Percentiles rank a stretch among this genome's conserved stretches.
These are phyloP conservation scores for Purshia tridentata DNA, from an alignment of 306 rosid genomes.

Conservation along the genomic window DNA sequence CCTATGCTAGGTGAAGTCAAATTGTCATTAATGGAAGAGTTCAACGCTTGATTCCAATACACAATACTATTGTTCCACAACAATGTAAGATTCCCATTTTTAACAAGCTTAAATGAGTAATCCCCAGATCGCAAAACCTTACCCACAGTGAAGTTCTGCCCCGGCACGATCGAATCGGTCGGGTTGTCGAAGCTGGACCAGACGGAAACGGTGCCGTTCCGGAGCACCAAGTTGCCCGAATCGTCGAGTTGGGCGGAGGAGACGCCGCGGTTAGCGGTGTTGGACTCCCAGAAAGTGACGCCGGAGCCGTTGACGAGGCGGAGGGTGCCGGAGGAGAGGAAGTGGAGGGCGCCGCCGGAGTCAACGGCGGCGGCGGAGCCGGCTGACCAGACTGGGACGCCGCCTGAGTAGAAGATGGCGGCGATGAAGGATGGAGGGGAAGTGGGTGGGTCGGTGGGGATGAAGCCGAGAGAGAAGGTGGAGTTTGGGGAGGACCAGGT, in stretches of 20 bases:
- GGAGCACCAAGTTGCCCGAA: constrained; percentile 51
- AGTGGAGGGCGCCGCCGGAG: constrained; percentile 46
- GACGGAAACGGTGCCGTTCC: constrained; percentile 29
- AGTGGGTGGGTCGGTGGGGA: constrained; percentile 42
- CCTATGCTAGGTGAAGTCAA: constrained; percentile 41
- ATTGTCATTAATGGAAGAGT: constrained; percentile 41
- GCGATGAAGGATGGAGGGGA: constrained; percentile 52
- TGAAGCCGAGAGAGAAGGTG: constrained; percentile 49
- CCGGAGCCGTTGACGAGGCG: constrained; percentile 61
- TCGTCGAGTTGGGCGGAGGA: constrained; percentile 48
- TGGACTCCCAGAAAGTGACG: constrained; percentile 52
- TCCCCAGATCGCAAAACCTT: constrained; percentile 47
- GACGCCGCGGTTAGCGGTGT: constrained; percentile 49
- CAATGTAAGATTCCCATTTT: constrained; percentile 50
- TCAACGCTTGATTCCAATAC: constrained; percentile 59
- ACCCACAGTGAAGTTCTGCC: constrained; percentile 48
- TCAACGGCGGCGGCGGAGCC: constrained; percentile 45
- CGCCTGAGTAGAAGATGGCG: constrained; percentile 51
- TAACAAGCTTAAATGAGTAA: constrained; percentile 43
- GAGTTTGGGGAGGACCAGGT: constrained; percentile 45
- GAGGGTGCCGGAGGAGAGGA: constrained; percentile 51
- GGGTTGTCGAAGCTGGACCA: constrained; percentile 75
- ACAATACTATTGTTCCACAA: constrained; percentile 44
- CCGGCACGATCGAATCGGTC: constrained; percentile 56
- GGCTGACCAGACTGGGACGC: constrained; percentile 63